Conservation (phyloP, 306 rosid species). For the Chamaecrista fasciculata region DNA sequence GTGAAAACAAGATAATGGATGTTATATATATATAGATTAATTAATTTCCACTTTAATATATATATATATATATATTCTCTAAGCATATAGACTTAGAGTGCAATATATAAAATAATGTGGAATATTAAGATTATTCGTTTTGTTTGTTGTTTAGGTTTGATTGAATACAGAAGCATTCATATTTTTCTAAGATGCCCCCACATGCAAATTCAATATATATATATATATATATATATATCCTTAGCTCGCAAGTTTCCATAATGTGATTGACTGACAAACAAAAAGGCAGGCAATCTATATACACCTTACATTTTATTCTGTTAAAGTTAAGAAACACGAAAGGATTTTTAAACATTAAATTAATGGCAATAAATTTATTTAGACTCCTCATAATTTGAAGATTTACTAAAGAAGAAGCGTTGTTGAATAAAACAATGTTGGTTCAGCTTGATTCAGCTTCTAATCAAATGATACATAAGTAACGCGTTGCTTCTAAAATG, state of each 20-base stretch:
- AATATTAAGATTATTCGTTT: background rate
- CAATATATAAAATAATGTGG: too few relatives aligned
- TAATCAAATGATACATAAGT: too few relatives aligned
- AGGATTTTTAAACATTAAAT: background rate
- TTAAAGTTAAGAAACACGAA: conserved; percentile 7
- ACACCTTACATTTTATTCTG: conserved; percentile 17
- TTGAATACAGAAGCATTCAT: background rate
- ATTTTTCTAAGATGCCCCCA: conserved; percentile 13
- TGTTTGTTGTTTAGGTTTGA: conserved; percentile 3
- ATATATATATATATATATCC: conserved; percentile 9
- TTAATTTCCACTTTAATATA: too few relatives aligned
- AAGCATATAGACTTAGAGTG: background rate
- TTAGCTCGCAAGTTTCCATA: conserved; percentile 7
- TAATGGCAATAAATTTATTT: background rate
- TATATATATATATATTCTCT: background rate
- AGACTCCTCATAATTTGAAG: too few relatives aligned
- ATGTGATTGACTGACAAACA: conserved; percentile 19
- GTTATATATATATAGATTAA: too few relatives aligned
- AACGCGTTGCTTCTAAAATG: too few relatives aligned
- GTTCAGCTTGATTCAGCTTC: too few relatives aligned
- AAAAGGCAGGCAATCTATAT: background rate
- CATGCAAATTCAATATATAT: conserved; percentile 1
- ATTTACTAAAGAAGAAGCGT: too few relatives aligned
- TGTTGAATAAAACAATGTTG: too few relatives aligned
- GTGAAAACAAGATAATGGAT: too few relatives aligned